Conservation (phyloP, 169 alveolate genomes). For the Cryptosporidium ubiquitum region DNA sequence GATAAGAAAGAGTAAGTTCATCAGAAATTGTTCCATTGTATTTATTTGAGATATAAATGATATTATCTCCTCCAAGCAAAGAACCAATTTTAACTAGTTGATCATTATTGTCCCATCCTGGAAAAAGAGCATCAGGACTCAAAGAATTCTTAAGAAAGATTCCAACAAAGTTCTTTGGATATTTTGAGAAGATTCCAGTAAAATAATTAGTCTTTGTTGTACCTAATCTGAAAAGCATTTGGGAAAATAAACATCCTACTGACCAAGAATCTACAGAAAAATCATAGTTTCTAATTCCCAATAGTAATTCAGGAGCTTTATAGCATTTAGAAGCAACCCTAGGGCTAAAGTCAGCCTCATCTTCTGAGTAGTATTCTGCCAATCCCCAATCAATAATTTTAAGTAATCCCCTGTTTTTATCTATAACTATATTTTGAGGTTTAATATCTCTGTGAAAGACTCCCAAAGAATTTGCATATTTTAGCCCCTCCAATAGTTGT, state of each 20-base stretch:
- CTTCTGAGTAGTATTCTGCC: conserved; percentile 72
- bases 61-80: conserved; percentile 53
- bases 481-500: conserved; percentile 32
- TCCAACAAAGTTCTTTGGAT: conserved; percentile 41
- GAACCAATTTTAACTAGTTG: conserved; percentile 62
- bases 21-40: conserved; percentile 35
- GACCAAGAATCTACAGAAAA: conserved; percentile 87
- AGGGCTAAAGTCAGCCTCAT: conserved; percentile 31
- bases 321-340: conserved; percentile 88
- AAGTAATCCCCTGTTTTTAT: conserved; percentile 71
- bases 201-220: conserved; percentile 35
- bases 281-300: conserved; percentile 83
- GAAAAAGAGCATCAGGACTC: conserved; percentile 46
- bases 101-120: conserved; percentile 69
- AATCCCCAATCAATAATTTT: conserved; percentile 81
- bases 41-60: background rate
- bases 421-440: conserved; percentile 77
- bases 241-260: conserved; percentile 89
- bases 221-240: conserved; percentile 81
- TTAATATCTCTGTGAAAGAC: conserved; percentile 80
- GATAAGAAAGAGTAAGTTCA: background rate
- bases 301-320: conserved; percentile 87
- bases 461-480: conserved; percentile 59
- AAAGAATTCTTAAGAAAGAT: background rate
- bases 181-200: conserved; percentile 5